These are phyloP conservation scores for Massarina eburnea DNA, from an alignment of 2,329 filamentous ascomycete genomes.

Conservation along the genomic window DNA sequence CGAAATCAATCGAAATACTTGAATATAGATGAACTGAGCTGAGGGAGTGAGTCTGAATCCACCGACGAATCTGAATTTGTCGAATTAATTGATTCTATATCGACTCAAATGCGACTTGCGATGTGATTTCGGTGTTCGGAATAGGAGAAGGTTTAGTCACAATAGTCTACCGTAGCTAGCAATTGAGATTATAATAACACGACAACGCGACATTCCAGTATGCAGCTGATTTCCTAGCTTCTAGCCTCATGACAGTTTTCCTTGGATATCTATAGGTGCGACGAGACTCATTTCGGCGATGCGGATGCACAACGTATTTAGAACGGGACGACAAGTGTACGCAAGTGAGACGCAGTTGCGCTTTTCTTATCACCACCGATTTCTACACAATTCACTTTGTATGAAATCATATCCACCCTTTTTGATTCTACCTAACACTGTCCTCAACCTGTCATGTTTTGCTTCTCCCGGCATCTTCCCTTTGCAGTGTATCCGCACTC, in stretches of 20 bases:
- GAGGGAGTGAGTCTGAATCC: no score
- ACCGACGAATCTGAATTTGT: no score
- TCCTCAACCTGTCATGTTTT: background rate
- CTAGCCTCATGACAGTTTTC: background rate
- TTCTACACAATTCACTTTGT: background rate
- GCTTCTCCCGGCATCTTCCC: background rate
- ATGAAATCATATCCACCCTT: background rate
- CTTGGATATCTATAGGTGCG: background rate
- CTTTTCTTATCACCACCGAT: background rate
- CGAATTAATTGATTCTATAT: no score
- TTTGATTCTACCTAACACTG: background rate
- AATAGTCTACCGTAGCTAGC: background rate
- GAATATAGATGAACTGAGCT: no score
- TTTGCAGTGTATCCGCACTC: background rate
- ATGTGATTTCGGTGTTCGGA: no score
- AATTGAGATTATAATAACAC: constrained; percentile 1
- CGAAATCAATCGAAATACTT: no score
- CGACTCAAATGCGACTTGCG: no score
- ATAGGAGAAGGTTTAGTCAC: no score
- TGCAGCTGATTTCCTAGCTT: constrained; percentile 5
- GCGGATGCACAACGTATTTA: background rate
- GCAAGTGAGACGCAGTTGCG: background rate
- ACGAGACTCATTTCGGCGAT: constrained; percentile 4
- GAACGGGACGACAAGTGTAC: background rate
- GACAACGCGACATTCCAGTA: background rate